Evolutionary conservation across 768 basidiomycete species (phyloP).

Genomic region (Mycena maculata): DNA sequence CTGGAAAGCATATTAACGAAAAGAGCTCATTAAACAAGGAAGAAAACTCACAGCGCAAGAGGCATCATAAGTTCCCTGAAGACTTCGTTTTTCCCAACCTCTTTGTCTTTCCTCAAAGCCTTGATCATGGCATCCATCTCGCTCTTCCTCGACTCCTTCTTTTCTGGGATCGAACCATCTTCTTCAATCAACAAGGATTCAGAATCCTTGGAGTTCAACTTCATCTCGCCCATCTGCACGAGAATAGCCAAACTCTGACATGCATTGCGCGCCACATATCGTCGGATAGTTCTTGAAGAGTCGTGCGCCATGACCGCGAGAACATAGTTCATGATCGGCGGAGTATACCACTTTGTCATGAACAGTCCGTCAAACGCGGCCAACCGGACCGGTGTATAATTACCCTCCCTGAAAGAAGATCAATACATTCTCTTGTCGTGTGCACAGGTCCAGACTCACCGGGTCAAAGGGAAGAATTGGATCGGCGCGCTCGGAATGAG

Average conservation of each 20-base stretch:
- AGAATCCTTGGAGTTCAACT: slow-evolving; percentile 74
- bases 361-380: slow-evolving; percentile 96
- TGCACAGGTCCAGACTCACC: slow-evolving; percentile 61
- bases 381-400: slow-evolving; percentile 90
- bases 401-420: slow-evolving; percentile 79
- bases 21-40: slow-evolving; percentile 5
- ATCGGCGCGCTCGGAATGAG: slow-evolving; percentile 81
- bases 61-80: slow-evolving; percentile 86
- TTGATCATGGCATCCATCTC: slow-evolving; percentile 89
- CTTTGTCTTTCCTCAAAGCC: slow-evolving; percentile 86
- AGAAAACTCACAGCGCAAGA: slow-evolving; percentile 75
- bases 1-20: slow-evolving; percentile 50
- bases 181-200: slow-evolving; percentile 89
- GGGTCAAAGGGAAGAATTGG: slow-evolving; percentile 88
- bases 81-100: slow-evolving; percentile 83
- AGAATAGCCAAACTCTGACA: slow-evolving; percentile 89
- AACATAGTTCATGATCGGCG: slow-evolving; percentile 87
- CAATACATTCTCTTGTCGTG: slow-evolving; percentile 24
- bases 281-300: slow-evolving; percentile 81
- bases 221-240: slow-evolving; percentile 92
- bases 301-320: slow-evolving; percentile 89
- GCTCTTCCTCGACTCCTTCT: slow-evolving; percentile 81
- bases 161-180: slow-evolving; percentile 79
- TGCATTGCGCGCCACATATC: slow-evolving; percentile 88
- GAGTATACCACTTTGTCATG: slow-evolving; percentile 88